A percentile compares a stretch with the other conserved stretches of the same genome.
Conservation (phyloP, 2,329 filamentous ascomycete species). For the Diaporthe citrichinensis region DNA sequence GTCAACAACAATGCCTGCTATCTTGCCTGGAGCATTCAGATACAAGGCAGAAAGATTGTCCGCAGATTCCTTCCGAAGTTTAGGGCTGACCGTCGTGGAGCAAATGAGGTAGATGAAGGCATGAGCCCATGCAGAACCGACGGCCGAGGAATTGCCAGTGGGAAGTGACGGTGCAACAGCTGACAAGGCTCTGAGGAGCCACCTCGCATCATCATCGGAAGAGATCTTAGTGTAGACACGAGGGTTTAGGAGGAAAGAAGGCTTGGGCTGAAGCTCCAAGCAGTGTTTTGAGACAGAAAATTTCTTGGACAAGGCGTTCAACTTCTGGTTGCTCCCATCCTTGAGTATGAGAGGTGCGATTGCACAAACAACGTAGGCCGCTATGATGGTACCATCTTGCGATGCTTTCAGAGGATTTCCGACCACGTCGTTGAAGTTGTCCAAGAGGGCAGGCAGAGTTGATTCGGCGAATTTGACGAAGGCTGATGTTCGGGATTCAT, state of each 20-base stretch:
- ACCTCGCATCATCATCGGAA: constrained; percentile 81
- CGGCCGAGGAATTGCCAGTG: constrained; percentile 61
- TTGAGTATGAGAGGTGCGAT: constrained; percentile 70
- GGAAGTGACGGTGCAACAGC: constrained; percentile 70
- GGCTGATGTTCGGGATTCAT: constrained; percentile 62
- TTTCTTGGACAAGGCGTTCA: constrained; percentile 68
- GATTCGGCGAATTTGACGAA: constrained; percentile 67
- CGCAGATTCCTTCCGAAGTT: constrained; percentile 74
- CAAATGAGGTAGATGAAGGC: constrained; percentile 85
- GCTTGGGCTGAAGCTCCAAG: constrained; percentile 81
- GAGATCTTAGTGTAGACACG: constrained; percentile 87
- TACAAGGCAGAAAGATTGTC: constrained; percentile 77
- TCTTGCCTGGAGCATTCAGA: constrained; percentile 65
- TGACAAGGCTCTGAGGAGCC: constrained; percentile 80
- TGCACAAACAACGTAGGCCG: constrained; percentile 81
- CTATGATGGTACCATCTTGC: constrained; percentile 86
- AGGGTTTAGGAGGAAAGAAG: constrained; percentile 87
- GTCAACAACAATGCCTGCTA: constrained; percentile 75
- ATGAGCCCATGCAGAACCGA: constrained; percentile 84
- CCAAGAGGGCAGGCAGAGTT: constrained; percentile 69
- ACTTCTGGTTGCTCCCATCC: constrained; percentile 66
- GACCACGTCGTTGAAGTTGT: constrained; percentile 82
- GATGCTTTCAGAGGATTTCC: constrained; percentile 83
- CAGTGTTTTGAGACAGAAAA: constrained; percentile 75
- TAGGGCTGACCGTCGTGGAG: constrained; percentile 71